These are phyloP conservation scores for Wickerhamomyces bisporus DNA, from an alignment of 805 yeast species.

Conservation along the genomic window DNA sequence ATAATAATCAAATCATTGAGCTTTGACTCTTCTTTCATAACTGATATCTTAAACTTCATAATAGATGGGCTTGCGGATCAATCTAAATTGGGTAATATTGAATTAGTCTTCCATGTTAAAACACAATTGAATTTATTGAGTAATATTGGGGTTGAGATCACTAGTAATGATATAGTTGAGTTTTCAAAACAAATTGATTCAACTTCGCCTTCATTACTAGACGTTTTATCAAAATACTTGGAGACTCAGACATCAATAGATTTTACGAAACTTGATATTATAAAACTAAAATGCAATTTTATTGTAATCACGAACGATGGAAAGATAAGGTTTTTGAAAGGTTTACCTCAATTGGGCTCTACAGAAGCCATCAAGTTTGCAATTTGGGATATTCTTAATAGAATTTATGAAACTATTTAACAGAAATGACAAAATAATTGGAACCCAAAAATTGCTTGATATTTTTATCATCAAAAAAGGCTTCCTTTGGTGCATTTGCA, in stretches of 20 bases:
- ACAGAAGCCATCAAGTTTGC: conserved; percentile 19
- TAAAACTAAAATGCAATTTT: conserved; percentile 17
- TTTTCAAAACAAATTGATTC: too few relatives aligned
- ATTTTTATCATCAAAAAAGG: conserved; percentile 3
- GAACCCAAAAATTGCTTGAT: conserved; percentile 21
- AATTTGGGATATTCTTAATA: conserved; percentile 22
- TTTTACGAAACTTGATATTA: conserved; percentile 17
- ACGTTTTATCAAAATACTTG: conserved; percentile 16
- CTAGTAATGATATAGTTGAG: conserved; percentile 19
- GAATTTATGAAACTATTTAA: conserved; percentile 10
- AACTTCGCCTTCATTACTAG: conserved; percentile 15
- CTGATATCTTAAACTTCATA: conserved; percentile 22
- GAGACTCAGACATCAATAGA: conserved; percentile 26
- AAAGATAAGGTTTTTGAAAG: conserved; percentile 15
- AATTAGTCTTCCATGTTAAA: conserved; percentile 19
- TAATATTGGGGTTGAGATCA: conserved; percentile 23
- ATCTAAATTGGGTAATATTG: conserved; percentile 23
- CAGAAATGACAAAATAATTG: conserved; percentile 16
- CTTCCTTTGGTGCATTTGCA: conserved; percentile 7
- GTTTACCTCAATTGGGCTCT: conserved; percentile 15
- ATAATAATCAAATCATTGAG: conserved; percentile 20
- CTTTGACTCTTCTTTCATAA: conserved; percentile 21
- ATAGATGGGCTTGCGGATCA: conserved; percentile 13
- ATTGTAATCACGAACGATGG: conserved; percentile 18
- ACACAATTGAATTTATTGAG: conserved; percentile 21